Conservation (phyloP, 257 asterid species). For the Prunella vulgaris region DNA sequence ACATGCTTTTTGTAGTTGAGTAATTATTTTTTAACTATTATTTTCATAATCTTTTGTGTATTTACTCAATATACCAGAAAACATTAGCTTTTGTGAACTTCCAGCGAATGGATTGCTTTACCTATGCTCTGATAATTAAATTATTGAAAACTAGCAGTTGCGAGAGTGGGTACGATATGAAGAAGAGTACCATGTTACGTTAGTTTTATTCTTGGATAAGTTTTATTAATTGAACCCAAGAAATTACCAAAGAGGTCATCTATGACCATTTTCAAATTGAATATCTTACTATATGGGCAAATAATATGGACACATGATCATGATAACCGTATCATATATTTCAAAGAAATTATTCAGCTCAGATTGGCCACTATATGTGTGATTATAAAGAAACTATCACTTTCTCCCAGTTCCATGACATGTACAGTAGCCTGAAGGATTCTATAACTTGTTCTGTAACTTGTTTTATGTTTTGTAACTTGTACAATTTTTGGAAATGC, state of each 20-base stretch:
- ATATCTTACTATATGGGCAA: neutral
- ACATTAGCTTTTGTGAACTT: neutral
- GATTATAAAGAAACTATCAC: no score
- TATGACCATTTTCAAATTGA: neutral
- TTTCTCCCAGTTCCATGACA: neutral
- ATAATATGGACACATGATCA: neutral
- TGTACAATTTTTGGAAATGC: neutral
- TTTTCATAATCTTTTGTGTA: neutral
- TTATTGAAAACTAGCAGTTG: neutral
- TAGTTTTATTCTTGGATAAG: neutral
- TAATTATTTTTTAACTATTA: neutral
- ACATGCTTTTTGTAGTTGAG: neutral
- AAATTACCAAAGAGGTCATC: neutral
- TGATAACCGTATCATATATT: neutral
- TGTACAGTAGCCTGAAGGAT: neutral
- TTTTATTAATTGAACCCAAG: conserved; percentile 9
- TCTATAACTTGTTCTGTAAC: neutral
- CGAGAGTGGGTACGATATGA: conserved; percentile 3
- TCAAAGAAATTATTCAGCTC: neutral
- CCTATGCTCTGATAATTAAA: neutral
- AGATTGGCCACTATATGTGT: neutral
- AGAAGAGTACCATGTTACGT: conserved; percentile 3
- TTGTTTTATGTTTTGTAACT: neutral
- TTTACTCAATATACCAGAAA: neutral
- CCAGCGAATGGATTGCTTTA: neutral